These are phyloP conservation scores for Neurospora hispaniola DNA, from an alignment of 495 filamentous ascomycete species.

Conservation along the genomic window DNA sequence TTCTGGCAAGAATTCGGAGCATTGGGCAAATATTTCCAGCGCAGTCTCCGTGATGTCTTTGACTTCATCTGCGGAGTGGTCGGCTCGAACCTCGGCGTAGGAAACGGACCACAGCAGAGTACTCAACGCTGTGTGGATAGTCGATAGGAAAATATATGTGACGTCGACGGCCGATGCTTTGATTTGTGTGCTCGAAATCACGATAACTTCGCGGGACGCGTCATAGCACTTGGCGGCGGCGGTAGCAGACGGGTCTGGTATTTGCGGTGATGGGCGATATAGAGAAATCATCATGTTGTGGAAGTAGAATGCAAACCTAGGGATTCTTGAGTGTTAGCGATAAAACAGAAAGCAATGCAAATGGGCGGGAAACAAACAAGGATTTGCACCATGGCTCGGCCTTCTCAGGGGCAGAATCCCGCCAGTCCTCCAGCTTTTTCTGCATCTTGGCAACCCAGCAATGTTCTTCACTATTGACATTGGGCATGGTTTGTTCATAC, in stretches of 20 bases:
- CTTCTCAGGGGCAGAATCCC: conserved; percentile 31
- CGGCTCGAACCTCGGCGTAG: conserved; percentile 65
- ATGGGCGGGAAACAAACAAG: conserved; percentile 31
- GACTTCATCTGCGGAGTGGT: conserved; percentile 59
- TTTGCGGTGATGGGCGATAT: conserved; percentile 78
- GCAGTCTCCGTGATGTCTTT: conserved; percentile 58
- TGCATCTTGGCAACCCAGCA: conserved; percentile 81
- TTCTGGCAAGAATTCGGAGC: conserved; percentile 80
- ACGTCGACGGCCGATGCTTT: conserved; percentile 63
- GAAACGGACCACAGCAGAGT: conserved; percentile 82
- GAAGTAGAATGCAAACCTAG: conserved; percentile 64
- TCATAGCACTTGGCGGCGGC: conserved; percentile 74
- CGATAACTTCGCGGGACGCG: conserved; percentile 67
- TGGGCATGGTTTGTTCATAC: conserved; percentile 66
- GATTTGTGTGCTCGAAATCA: conserved; percentile 67
- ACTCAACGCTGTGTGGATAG: conserved; percentile 78
- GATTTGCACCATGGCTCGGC: conserved; percentile 36
- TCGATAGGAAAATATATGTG: conserved; percentile 83
- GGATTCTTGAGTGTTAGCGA: neutral
- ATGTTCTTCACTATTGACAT: conserved; percentile 63
- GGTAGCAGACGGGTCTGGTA: conserved; percentile 65
- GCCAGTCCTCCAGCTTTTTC: conserved; percentile 65
- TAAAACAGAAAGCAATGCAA: too few species aligned
- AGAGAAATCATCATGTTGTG: conserved; percentile 80
- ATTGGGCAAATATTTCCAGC: conserved; percentile 60